These are phyloP conservation scores for Daedaleopsis nitida DNA, from an alignment of 768 basidiomycete genomes.

Conservation along the genomic window DNA sequence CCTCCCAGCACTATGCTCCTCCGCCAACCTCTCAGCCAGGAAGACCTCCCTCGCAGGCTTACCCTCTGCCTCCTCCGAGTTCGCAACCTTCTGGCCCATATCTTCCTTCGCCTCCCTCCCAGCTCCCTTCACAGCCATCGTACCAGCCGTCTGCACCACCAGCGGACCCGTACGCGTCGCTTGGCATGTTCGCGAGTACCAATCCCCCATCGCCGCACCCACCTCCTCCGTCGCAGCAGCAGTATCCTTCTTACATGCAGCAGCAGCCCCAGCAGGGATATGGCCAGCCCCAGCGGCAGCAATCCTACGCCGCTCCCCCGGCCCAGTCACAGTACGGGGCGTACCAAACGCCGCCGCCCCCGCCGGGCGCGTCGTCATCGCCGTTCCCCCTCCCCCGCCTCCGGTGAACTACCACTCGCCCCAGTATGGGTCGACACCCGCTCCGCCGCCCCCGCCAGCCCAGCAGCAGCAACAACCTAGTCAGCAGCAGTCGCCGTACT, in stretches of 20 bases:
- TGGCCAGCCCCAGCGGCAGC: slow-evolving; percentile 24
- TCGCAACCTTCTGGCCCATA: slow-evolving; percentile 17
- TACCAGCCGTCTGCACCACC: slow-evolving; percentile 21
- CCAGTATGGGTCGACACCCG: slow-evolving; percentile 7
- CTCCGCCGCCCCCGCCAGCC: slow-evolving; percentile 6
- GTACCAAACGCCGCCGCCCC: slow-evolving; percentile 21
- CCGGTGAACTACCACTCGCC: slow-evolving; percentile 23
- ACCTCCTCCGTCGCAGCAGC: slow-evolving; percentile 21
- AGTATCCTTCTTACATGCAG: slow-evolving; percentile 10
- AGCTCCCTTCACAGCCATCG: slow-evolving; percentile 18
- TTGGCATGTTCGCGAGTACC: slow-evolving; percentile 23
- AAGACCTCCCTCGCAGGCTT: slow-evolving; percentile 13
- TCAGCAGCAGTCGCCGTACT: slow-evolving; percentile 4
- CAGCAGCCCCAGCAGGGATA: slow-evolving; percentile 19
- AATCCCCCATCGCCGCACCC: slow-evolving; percentile 13
- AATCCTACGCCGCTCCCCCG: slow-evolving; percentile 25
- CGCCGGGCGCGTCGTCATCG: slow-evolving; percentile 2
- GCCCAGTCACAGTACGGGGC: slow-evolving; percentile 21
- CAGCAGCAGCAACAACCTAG: not conserved
- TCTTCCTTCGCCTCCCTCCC: slow-evolving; percentile 20
- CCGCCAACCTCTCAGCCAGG: slow-evolving; percentile 7
- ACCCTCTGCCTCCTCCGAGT: slow-evolving; percentile 20
- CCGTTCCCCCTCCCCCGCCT: slow-evolving; percentile 22
- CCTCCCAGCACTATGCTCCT: slow-evolving; percentile 19
- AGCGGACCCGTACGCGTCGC: slow-evolving; percentile 26